Conservation (phyloP, 148 eudicot species). For the Dysphania ambrosioides region DNA sequence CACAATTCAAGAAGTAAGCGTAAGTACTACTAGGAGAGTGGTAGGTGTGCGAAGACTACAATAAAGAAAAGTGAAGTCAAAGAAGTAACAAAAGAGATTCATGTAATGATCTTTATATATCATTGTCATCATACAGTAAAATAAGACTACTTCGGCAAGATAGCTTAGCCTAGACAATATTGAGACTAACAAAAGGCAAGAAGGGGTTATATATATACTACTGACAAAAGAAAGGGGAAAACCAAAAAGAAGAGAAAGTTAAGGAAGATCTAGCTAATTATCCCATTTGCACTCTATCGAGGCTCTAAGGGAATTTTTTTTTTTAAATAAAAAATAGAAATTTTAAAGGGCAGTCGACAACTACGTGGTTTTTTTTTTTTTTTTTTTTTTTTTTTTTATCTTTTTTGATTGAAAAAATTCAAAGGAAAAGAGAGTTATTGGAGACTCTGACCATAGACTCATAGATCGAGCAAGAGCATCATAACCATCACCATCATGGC, state of each 20-base stretch:
- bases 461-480: constrained; percentile 21
- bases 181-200: constrained; percentile 17
- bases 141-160: constrained; percentile 11
- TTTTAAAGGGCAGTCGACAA: constrained; percentile 10
- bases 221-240: constrained; percentile 22
- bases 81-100: constrained; percentile 13
- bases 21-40: too few species aligned
- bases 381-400: not conserved
- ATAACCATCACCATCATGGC: constrained; percentile 26
- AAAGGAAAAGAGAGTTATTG: constrained; percentile 19
- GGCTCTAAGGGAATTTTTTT: constrained; percentile 17
- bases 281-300: constrained; percentile 48
- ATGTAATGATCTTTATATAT: too few species aligned
- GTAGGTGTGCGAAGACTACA: too few species aligned
- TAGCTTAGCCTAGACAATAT: constrained; percentile 14
- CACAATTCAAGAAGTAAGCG: too few species aligned
- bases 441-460: constrained; percentile 10
- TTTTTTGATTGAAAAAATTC: constrained; percentile 19
- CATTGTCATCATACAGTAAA: constrained; percentile 29
- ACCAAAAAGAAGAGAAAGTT: constrained; percentile 13
- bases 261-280: constrained; percentile 17
- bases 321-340: constrained; percentile 17
- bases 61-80: too few species aligned
- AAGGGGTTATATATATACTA: constrained; percentile 4
- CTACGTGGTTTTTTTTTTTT: not conserved